phyloP scores from a whole-genome alignment of 441 rosid species.

The Flueggea neowawraea region DNA sequence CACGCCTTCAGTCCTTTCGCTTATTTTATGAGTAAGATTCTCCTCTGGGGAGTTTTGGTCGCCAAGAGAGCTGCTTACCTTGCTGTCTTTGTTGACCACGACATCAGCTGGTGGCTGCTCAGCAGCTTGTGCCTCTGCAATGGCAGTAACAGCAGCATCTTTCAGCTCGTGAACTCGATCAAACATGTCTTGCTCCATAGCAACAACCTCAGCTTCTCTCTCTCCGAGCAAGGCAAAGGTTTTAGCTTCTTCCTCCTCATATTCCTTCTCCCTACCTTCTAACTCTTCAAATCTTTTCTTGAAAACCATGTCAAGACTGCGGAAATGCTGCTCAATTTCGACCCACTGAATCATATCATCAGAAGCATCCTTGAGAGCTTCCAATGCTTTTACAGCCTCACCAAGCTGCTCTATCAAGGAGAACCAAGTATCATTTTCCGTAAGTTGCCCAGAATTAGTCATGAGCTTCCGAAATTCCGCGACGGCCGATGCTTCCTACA shows the following conservation, averaged over 20 bases:
- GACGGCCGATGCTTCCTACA: conserved; percentile 10
- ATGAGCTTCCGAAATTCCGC: conserved; percentile 16
- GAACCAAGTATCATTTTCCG: conserved; percentile 24
- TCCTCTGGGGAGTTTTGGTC: conserved; percentile 27
- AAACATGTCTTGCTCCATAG: conserved; percentile 61
- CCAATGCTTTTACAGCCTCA: conserved; percentile 76
- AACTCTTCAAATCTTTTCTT: conserved; percentile 76
- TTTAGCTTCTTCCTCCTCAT: conserved; percentile 60
- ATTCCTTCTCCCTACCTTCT: conserved; percentile 77
- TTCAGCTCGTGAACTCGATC: conserved; percentile 78
- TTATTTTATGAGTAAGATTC: conserved; percentile 18
- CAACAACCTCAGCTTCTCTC: conserved; percentile 62
- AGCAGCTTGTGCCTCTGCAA: conserved; percentile 40
- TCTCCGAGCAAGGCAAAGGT: conserved; percentile 54
- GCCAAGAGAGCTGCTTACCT: conserved; percentile 43
- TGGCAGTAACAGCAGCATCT: conserved; percentile 66
- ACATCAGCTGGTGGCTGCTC: conserved; percentile 34
- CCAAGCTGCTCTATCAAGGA: conserved; percentile 87
- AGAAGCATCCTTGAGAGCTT: conserved; percentile 60
- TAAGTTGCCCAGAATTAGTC: conserved; percentile 23
- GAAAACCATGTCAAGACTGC: conserved; percentile 68
- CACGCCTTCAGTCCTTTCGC: no score
- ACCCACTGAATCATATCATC: conserved; percentile 72
- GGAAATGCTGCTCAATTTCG: conserved; percentile 84
- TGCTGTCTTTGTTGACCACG: conserved; percentile 31